Base-by-base conservation (phyloP, 768 basidiomycete species). In the Candolleomyces efflorescens region DNA sequence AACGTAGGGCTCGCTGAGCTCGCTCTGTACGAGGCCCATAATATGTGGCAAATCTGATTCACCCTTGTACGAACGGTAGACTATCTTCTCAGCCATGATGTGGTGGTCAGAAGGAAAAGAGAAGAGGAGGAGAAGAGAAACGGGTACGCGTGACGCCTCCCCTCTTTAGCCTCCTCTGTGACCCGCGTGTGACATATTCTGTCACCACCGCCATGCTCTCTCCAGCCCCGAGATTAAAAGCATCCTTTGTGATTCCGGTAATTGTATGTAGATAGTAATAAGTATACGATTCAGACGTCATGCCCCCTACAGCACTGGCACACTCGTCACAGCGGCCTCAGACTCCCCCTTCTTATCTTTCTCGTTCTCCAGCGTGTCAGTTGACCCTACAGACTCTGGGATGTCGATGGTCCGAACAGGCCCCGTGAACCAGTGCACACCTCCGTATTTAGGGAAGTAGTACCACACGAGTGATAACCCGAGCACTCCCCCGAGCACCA, bases 1-100 rank as follows among this genome's bases (percentile, higher is more conserved):
- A 54, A 96, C 92, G 73, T 94, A 98, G 44, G 96, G 96, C 72
- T 98, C 95, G 63, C 89, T 92, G 66, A 98, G 84, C 74, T 97
- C 94, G 65, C 81, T 87, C 75, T 95, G 89, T 3, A 96, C 89
- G 58, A 98, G 82, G 18, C 81, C 78, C 83, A 96, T 93, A 66
- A 98, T 88, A 62, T 85, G 83, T 5, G 85, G 84, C 45, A 94
- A 79, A 72, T 94, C 92, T 6, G 80, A 74, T 73, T 92, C 90
- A 65, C 90, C 89, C 52, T 72, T 62, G 70, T 94, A 93, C 63
- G 81, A 81, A 62, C 90, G 82, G 74, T 93, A 94, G 55, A 74
- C 66, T 59, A 87, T 84, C 18, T 58, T 54, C 22, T 49, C 49
- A 36, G 67, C 57, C 67, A 68, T 69, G 44, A n/a, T 56, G 55